Conservation (phyloP, 2,329 filamentous ascomycete genomes). For the Pseudogymnoascus pannorum region DNA sequence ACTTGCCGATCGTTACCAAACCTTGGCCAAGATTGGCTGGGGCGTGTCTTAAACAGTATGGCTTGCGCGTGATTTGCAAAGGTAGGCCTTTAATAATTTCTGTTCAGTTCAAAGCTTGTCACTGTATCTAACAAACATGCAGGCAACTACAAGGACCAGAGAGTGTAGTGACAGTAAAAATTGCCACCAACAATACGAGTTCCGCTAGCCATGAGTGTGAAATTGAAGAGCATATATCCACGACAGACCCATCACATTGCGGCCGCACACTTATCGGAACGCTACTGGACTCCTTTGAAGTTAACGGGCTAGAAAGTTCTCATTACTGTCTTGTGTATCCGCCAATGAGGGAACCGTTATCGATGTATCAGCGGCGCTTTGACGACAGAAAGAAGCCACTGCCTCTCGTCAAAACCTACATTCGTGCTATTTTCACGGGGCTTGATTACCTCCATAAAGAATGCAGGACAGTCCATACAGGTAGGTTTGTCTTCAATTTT, state of each 20-base stretch:
- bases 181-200: neutral
- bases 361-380: neutral
- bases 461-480: neutral
- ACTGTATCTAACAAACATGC: neutral
- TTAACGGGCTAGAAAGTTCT: neutral
- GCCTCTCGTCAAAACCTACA: neutral
- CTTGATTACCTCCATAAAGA: neutral
- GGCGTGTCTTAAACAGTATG: slow-evolving; percentile 35
- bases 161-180: neutral
- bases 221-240: too few species aligned
- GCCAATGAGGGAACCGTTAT: neutral
- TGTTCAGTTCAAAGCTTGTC: neutral
- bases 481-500: too few species aligned
- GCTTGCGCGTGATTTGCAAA: slow-evolving; percentile 29
- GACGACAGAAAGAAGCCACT: neutral
- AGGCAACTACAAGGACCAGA: neutral
- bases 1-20: slow-evolving; percentile 28
- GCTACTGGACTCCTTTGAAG: neutral
- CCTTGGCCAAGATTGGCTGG: slow-evolving; percentile 34
- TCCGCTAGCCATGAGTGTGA: neutral
- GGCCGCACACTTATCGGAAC: neutral
- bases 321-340: neutral
- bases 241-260: neutral
- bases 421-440: neutral
- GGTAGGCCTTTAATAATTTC: neutral